phyloP scores from a whole-genome alignment of 1,284 basidiomycete species.

The Mycena sp. region DNA sequence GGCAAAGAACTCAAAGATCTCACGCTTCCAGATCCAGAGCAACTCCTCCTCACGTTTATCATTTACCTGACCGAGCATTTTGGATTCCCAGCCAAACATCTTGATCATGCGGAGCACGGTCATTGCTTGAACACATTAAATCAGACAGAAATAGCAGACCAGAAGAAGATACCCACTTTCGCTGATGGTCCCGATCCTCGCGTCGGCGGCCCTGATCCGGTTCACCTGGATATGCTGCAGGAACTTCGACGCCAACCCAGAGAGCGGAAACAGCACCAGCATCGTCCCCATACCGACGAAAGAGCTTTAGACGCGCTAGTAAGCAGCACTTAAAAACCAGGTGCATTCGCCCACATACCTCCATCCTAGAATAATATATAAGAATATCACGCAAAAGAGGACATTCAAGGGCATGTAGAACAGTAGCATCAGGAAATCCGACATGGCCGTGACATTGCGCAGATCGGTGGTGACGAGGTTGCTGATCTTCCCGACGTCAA shows the following conservation, averaged over 20 bases:
- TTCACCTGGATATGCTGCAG: slow-evolving; percentile 41
- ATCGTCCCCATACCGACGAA: slow-evolving; percentile 65
- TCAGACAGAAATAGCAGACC: not conserved
- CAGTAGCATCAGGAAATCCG: slow-evolving; percentile 33
- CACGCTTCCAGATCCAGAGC: slow-evolving; percentile 52
- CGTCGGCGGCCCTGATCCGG: slow-evolving; percentile 44
- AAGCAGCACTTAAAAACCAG: not conserved
- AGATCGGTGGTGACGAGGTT: slow-evolving; percentile 47
- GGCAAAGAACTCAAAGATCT: slow-evolving; percentile 49
- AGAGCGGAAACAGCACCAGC: slow-evolving; percentile 60
- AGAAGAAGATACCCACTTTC: slow-evolving; percentile 40
- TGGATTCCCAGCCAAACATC: slow-evolving; percentile 71
- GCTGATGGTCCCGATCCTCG: slow-evolving; percentile 51
- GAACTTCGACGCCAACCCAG: slow-evolving; percentile 48
- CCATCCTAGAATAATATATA: slow-evolving; percentile 45
- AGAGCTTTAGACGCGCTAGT: slow-evolving; percentile 37
- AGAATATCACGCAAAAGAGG: slow-evolving; percentile 42
- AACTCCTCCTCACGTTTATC: slow-evolving; percentile 70
- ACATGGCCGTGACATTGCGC: slow-evolving; percentile 31
- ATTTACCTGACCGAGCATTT: slow-evolving; percentile 58
- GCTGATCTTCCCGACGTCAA: slow-evolving; percentile 53
- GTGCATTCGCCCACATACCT: not conserved
- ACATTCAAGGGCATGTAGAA: slow-evolving; percentile 42
- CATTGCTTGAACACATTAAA: slow-evolving; percentile 43
- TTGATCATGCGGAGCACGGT: slow-evolving; percentile 71